Base-by-base conservation (phyloP, 1,284 basidiomycete species). In the Mycena citricolor region DNA sequence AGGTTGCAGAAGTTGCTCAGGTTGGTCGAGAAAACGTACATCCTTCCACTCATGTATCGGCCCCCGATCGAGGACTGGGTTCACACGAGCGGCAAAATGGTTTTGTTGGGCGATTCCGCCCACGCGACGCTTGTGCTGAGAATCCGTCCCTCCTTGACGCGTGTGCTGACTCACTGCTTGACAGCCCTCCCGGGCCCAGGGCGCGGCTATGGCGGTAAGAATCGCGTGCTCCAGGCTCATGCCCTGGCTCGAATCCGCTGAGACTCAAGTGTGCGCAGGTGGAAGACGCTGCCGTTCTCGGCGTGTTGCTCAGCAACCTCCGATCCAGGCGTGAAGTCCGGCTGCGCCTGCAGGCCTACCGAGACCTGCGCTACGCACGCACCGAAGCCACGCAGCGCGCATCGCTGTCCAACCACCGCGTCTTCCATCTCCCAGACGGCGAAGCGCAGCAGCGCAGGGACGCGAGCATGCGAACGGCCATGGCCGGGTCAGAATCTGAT, bases 51-150 rank as follows among this genome's bases (percentile, higher is more conserved):
- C 31, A 70, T 76, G 62, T 76, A 78, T 51, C 70, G 73, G n/a
- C 51, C 54, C 8, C 61, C 63, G 10, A 47, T 79, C 25, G 57
- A 61, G 1, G 72, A 64, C 0, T 81, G 79, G 78, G 52, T 79
- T 4, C 76, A 81, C 55, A 55, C 57, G 20, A 60, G 62, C 8
- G 70, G 69, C 2, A 71, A 64, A 26, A 63, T 81, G 1, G 69
- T 63, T 16, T 57, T 81, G 12, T 61, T 81, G 1, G 78, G 78
- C 1, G 79, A 81, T 50, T 67, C 78, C 0, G 77, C 75, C 38
- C 81, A 83, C 54, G 79, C 83, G 1, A 85, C 83, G 79, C 68
- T 83, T 56, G 47, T 44, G 2, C 44, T 19, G 6, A 16, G 5
- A 28, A 7, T 32, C 30, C n/a, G 1, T n/a, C n/a, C 2, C 33